Evolutionary conservation across 768 basidiomycete species (phyloP).

Genomic region (Tricholoma matsutake): DNA sequence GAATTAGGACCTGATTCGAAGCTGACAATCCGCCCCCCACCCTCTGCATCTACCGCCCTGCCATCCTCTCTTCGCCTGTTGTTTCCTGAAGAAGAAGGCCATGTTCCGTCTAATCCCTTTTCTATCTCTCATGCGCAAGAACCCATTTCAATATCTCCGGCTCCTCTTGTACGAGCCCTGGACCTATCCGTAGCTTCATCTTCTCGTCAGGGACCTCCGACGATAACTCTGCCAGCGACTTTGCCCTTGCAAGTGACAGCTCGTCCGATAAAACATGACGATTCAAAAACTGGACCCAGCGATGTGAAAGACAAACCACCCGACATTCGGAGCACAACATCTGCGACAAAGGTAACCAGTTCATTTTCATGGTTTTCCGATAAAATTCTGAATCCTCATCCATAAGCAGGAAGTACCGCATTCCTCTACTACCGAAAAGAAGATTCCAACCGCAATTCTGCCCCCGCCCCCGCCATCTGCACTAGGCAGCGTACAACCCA

Average conservation of each 20-base stretch:
- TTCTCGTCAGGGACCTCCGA: not conserved
- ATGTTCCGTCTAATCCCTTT: not conserved
- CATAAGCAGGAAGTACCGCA: not conserved
- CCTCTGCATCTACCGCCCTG: constrained; percentile 46
- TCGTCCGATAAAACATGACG: not conserved
- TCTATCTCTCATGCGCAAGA: not conserved
- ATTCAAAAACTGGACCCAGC: not conserved
- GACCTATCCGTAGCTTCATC: not conserved
- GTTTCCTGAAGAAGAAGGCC: constrained; percentile 58
- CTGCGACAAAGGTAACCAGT: not conserved
- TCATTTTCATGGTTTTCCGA: not conserved
- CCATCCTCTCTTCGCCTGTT: constrained; percentile 78
- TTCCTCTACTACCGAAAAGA: not conserved
- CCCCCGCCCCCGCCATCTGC: not conserved
- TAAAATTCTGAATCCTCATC: not conserved
- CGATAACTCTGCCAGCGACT: not conserved
- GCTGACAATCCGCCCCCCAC: constrained; percentile 44
- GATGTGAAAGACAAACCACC: not conserved
- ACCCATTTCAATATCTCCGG: not conserved
- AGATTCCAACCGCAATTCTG: not conserved
- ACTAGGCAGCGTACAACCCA: not conserved
- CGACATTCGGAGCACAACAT: not conserved
- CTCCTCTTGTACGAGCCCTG: not conserved
- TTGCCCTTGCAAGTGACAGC: not conserved
- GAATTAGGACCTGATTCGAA: constrained; percentile 20